Percentiles rank a stretch among this genome's conserved stretches.
phyloP scores from a whole-genome alignment of 2,329 filamentous ascomycete species.

The Leptodontidium sp. region DNA sequence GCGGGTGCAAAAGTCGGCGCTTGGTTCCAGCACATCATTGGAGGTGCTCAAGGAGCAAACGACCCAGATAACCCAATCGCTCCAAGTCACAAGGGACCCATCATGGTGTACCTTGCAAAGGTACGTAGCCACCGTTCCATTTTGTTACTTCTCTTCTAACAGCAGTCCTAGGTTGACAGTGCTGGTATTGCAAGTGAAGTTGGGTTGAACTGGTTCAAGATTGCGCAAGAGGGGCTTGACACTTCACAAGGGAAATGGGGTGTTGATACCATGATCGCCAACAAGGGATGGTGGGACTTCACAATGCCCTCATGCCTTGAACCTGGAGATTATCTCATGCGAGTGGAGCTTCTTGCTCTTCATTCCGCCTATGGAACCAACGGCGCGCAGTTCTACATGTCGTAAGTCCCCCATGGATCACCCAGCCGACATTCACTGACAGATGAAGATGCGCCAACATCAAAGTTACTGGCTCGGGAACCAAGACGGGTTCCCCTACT shows the following conservation, averaged over 20 bases:
- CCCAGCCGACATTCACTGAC: slow-evolving; percentile 48
- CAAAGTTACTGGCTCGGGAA: slow-evolving; percentile 55
- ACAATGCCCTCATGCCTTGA: slow-evolving; percentile 59
- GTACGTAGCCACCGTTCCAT: slow-evolving; percentile 37
- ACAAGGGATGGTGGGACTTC: slow-evolving; percentile 57
- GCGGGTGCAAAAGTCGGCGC: slow-evolving; percentile 58
- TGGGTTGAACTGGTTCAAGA: slow-evolving; percentile 53
- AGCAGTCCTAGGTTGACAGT: slow-evolving; percentile 48
- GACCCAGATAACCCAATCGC: slow-evolving; percentile 59
- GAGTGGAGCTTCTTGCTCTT: slow-evolving; percentile 59
- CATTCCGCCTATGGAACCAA: slow-evolving; percentile 55
- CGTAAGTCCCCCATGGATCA: slow-evolving; percentile 38
- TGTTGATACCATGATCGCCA: slow-evolving; percentile 42
- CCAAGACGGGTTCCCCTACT: slow-evolving; percentile 49
- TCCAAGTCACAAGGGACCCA: slow-evolving; percentile 54
- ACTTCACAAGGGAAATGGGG: slow-evolving; percentile 38
- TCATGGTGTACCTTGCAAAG: slow-evolving; percentile 56
- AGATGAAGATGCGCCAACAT: slow-evolving; percentile 51
- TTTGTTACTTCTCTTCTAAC: neutral
- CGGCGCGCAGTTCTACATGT: slow-evolving; percentile 39
- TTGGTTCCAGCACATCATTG: slow-evolving; percentile 60
- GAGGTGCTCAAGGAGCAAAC: slow-evolving; percentile 54
- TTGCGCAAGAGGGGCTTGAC: slow-evolving; percentile 51
- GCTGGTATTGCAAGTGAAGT: slow-evolving; percentile 44
- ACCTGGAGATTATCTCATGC: slow-evolving; percentile 62